A percentile compares a stretch with the other conserved stretches of the same genome.
These are phyloP conservation scores for Zygotorulaspora mrakii DNA, from an alignment of 1,139 yeast species.

Conservation along the genomic window DNA sequence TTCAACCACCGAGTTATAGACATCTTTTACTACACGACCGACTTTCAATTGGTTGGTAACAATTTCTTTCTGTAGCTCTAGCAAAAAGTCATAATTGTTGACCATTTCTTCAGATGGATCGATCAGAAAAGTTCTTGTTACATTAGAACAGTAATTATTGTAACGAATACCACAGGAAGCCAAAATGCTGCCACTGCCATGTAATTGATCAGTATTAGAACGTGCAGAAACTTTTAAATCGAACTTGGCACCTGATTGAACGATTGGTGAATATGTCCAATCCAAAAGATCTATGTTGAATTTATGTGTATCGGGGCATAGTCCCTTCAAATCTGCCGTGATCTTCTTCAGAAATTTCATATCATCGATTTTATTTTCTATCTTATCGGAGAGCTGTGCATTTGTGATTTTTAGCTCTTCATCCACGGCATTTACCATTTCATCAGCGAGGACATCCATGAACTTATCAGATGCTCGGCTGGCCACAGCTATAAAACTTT, in stretches of 20 bases:
- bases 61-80: constrained; percentile 64
- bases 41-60: constrained; percentile 53
- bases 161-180: constrained; percentile 85
- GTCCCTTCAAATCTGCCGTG: constrained; percentile 48
- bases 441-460: constrained; percentile 82
- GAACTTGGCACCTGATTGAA: constrained; percentile 84
- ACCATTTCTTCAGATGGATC: constrained; percentile 85
- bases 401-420: constrained; percentile 79
- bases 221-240: constrained; percentile 84
- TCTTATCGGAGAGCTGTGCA: constrained; percentile 64
- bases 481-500: constrained; percentile 62
- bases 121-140: constrained; percentile 83
- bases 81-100: constrained; percentile 69
- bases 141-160: constrained; percentile 82
- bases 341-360: constrained; percentile 64
- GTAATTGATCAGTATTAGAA: constrained; percentile 61
- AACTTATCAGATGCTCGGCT: constrained; percentile 74
- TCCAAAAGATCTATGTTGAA: constrained; percentile 78
- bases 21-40: constrained; percentile 62
- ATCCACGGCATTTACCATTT: constrained; percentile 83
- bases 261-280: constrained; percentile 92
- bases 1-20: constrained; percentile 61
- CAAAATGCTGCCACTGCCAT: constrained; percentile 76
- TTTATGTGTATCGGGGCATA: constrained; percentile 46
- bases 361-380: constrained; percentile 80